These are phyloP conservation scores for Phyllachora maydis DNA, from an alignment of 2,329 filamentous ascomycete species.

Conservation along the genomic window DNA sequence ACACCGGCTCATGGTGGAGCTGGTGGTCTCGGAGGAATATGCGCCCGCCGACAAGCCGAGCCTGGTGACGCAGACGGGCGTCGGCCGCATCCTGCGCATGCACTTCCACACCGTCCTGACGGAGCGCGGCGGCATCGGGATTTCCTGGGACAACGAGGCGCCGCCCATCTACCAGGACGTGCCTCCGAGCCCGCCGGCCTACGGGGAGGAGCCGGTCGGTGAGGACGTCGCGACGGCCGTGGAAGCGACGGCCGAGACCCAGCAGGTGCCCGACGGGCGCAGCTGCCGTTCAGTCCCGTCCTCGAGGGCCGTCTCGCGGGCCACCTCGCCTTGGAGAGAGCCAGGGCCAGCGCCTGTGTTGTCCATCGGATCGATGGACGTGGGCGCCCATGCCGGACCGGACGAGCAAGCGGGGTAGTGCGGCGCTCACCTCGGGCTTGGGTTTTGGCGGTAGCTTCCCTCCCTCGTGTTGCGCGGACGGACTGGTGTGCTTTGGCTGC, in stretches of 20 bases:
- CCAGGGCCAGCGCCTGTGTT: no score
- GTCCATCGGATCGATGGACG: no score
- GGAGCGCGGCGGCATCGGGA: constrained; percentile 66
- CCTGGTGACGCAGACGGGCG: constrained; percentile 67
- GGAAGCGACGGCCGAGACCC: constrained; percentile 11
- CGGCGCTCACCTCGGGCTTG: no score
- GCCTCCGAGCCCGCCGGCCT: constrained; percentile 62
- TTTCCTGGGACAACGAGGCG: constrained; percentile 93
- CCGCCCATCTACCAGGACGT: constrained; percentile 91
- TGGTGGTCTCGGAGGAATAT: constrained; percentile 88
- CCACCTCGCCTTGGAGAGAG: no score
- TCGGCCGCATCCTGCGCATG: constrained; percentile 78
- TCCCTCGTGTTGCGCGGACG: no score
- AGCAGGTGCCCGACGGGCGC: no score
- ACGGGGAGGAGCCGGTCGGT: constrained; percentile 21
- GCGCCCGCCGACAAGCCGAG: constrained; percentile 45
- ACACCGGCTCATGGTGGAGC: constrained; percentile 75
- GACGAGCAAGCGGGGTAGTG: no score
- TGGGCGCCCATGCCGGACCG: no score
- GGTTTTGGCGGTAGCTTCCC: no score
- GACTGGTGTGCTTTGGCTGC: no score
- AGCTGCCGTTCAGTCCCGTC: no score
- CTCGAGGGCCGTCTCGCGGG: no score
- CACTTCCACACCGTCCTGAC: constrained; percentile 73
- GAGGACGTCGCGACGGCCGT: constrained; percentile 10